A percentile compares a stretch with the other conserved stretches of the same genome.
These are phyloP conservation scores for Phytophthora aleatoria DNA, from an alignment of 352 stramenopile genomes.

Conservation along the genomic window DNA sequence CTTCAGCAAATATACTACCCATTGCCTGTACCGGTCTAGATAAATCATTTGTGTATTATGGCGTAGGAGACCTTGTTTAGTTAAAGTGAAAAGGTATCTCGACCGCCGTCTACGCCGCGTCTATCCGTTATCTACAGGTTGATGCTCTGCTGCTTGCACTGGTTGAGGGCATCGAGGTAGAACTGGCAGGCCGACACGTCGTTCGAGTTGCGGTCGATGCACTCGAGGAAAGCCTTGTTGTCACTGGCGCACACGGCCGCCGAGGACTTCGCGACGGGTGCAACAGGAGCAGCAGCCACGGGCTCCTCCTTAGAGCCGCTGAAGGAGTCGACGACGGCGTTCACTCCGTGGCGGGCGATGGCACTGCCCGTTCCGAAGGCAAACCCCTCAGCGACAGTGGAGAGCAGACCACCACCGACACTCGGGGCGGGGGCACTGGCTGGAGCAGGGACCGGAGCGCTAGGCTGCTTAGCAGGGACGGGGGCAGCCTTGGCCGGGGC, in stretches of 20 bases:
- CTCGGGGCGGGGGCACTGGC: slow-evolving; percentile 42
- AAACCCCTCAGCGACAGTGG: slow-evolving; percentile 96
- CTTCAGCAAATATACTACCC: too few species aligned
- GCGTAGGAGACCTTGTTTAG: background rate
- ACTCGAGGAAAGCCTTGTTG: slow-evolving; percentile 84
- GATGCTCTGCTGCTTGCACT: slow-evolving; percentile 80
- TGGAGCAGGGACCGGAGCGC: slow-evolving; percentile 34
- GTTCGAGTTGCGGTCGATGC: slow-evolving; percentile 75
- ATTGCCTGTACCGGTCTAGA: slow-evolving; percentile 1
- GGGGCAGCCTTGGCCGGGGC: slow-evolving; percentile 40
- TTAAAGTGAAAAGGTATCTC: background rate
- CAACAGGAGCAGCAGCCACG: slow-evolving; percentile 14
- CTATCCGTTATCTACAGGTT: slow-evolving; percentile 45
- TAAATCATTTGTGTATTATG: slow-evolving; percentile 26
- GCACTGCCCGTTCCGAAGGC: slow-evolving; percentile 96
- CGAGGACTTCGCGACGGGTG: slow-evolving; percentile 14
- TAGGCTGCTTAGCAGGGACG: slow-evolving; percentile 37
- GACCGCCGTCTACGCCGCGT: background rate
- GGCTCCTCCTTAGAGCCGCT: slow-evolving; percentile 54
- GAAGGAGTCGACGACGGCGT: slow-evolving; percentile 71
- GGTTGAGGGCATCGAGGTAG: slow-evolving; percentile 83
- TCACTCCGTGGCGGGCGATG: slow-evolving; percentile 92
- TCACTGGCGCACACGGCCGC: slow-evolving; percentile 54
- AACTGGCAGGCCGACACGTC: slow-evolving; percentile 86
- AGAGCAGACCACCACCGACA: slow-evolving; percentile 93